Evolutionary conservation across 805 yeast genomes (phyloP).

Genomic region (Spathaspora sp.): DNA sequence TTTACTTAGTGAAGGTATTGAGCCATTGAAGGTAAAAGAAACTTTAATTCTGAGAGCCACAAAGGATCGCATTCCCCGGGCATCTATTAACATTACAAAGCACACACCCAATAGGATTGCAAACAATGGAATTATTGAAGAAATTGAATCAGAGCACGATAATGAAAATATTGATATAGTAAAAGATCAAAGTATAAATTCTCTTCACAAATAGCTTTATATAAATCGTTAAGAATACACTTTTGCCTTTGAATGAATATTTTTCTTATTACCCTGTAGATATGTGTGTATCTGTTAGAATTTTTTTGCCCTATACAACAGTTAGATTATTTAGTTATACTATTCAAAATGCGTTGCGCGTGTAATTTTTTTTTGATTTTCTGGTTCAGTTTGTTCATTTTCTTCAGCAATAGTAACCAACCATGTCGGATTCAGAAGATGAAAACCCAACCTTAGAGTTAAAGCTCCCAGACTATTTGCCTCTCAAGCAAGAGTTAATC

Average conservation of each 20-base stretch:
- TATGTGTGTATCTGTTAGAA: too few relatives aligned
- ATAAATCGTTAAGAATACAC: too few relatives aligned
- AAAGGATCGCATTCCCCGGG: conserved; percentile 34
- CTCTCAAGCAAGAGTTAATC: conserved; percentile 9
- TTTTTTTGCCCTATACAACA: too few relatives aligned
- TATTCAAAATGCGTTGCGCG: too few relatives aligned
- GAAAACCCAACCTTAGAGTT: conserved; percentile 1
- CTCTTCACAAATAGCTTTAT: not conserved
- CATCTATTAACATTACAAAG: not conserved
- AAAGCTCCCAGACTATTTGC: conserved; percentile 13
- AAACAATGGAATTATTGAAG: not conserved
- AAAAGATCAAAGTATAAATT: too few relatives aligned
- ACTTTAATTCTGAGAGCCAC: conserved; percentile 46
- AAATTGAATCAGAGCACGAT: not conserved
- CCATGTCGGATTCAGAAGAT: not conserved
- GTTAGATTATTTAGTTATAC: too few relatives aligned
- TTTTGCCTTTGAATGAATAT: too few relatives aligned
- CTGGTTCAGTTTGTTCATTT: not conserved
- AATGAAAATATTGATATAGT: too few relatives aligned
- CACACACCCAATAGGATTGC: not conserved
- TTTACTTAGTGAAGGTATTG: conserved; percentile 49
- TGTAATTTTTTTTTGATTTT: not conserved
- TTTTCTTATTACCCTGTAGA: too few relatives aligned
- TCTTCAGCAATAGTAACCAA: not conserved
- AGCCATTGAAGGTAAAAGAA: conserved; percentile 36